These are phyloP conservation scores for Apiotrichum veenhuisii DNA, from an alignment of 1,284 basidiomycete species.

Conservation along the genomic window DNA sequence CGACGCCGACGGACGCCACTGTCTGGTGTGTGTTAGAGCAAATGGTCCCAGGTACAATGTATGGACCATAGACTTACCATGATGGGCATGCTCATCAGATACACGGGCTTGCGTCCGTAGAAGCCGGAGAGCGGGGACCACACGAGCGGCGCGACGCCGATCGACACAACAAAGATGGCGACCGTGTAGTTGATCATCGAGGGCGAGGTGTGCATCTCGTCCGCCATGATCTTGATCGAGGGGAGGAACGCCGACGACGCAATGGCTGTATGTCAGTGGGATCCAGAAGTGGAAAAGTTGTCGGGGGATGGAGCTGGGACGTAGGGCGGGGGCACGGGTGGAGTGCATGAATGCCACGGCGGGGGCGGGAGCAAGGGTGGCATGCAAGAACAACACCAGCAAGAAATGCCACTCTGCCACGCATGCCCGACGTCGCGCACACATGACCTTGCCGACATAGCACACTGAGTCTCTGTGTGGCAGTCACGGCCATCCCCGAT, in stretches of 20 bases:
- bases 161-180: constrained; percentile 51
- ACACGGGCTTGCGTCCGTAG: constrained; percentile 62
- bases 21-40: constrained; percentile 4
- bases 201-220: constrained; percentile 59
- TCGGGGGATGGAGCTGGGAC: too few species aligned
- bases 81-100: constrained; percentile 60
- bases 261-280: constrained; percentile 57
- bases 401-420: too few species aligned
- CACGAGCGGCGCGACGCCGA: constrained; percentile 52
- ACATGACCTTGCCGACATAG: too few species aligned
- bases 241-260: constrained; percentile 66
- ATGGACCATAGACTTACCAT: constrained; percentile 48
- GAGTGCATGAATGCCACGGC: too few species aligned
- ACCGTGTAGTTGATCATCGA: constrained; percentile 57
- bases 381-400: too few species aligned
- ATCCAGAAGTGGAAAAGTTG: too few species aligned
- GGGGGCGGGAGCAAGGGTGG: too few species aligned
- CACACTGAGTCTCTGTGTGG: too few species aligned
- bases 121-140: constrained; percentile 59
- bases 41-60: not conserved
- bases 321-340: too few species aligned
- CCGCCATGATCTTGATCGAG: constrained; percentile 62
- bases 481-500: not conserved
- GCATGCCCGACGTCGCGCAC: too few species aligned
- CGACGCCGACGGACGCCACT: constrained; percentile 61